Evolutionary conservation across 805 yeast genomes (phyloP), one percentile per base, ranked within the genome.

Genomic region (Tetrapisispora fleetii): DNA sequence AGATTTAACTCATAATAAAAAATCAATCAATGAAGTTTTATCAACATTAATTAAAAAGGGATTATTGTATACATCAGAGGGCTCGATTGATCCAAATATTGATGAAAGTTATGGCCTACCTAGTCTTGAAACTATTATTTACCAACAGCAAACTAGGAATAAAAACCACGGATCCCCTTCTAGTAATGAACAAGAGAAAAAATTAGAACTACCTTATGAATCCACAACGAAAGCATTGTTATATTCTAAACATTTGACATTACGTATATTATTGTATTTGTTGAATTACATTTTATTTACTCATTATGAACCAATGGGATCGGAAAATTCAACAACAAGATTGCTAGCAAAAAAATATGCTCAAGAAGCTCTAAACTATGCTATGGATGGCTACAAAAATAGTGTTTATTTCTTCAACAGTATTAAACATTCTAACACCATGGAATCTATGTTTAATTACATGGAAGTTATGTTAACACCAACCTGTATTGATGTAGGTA

Each of bases 401-500:
- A 70, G 73, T 52, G 57, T 71, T 18, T 51, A 70, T 19, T 71
- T 72, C 54, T 71, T 71, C 54, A 70, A 65, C 39, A 69, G 69
- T 52, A 54, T 60, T 13, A 62, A 57, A 39, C 52, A 54, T 11
- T 48, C 54, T 1, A 67, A 71, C 24, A 72, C 73, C 24, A 67
- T 75, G 6, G 45, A 47, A 27, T 55, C 58, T 9, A 62, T 65
- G 51, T 66, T 66, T 48, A 65, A 63, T 47, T 62, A 65, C 43
- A 64, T 64, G 61, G 80, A 77, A 52, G 65, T 78, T 48, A 59
- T 76, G 8, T 52, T 76, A 14, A 68, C 75, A 22, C 82, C 81
- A 13, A 70, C 68, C 52, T 65, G 78, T 57, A 58, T 78, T 57
- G 71, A 77, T 45, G 66, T 75, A 37, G 79, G 80, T 50, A 81